A percentile compares a stretch with the other conserved stretches of the same genome.
Conservation (phyloP, 768 basidiomycete genomes). For the Leccinum variicolor region DNA sequence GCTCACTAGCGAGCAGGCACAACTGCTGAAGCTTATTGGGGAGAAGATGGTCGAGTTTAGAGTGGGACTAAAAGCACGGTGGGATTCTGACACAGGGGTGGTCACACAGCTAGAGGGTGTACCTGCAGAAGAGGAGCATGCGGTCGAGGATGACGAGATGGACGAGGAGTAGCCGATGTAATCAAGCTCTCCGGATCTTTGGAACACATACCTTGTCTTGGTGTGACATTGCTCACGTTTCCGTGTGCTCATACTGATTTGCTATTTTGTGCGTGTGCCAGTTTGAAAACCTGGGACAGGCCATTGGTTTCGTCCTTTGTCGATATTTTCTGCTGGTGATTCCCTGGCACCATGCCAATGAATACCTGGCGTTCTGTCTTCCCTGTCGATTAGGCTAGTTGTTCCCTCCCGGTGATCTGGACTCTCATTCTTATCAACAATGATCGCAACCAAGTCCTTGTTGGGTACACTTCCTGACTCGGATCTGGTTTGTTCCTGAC, state of each 20-base stretch:
- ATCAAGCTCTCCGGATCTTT: not conserved
- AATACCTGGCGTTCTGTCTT: slow-evolving; percentile 56
- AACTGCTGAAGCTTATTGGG: slow-evolving; percentile 88
- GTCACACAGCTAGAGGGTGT: slow-evolving; percentile 56
- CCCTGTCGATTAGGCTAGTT: slow-evolving; percentile 66
- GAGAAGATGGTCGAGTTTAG: slow-evolving; percentile 85
- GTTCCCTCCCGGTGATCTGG: slow-evolving; percentile 62
- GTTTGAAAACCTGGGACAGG: not conserved
- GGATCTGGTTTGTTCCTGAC: not conserved
- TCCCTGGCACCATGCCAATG: not conserved
- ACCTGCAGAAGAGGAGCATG: slow-evolving; percentile 30
- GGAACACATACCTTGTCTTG: not conserved
- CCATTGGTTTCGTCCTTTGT: not conserved
- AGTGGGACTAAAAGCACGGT: slow-evolving; percentile 65
- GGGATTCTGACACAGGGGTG: slow-evolving; percentile 66
- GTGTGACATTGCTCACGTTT: not conserved
- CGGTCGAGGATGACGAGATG: slow-evolving; percentile 44
- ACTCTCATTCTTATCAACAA: slow-evolving; percentile 59
- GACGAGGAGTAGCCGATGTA: slow-evolving; percentile 41
- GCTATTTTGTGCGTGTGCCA: slow-evolving; percentile 1
- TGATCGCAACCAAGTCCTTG: slow-evolving; percentile 60
- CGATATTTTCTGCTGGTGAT: not conserved
- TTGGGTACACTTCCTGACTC: not conserved
- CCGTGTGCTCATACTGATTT: not conserved
- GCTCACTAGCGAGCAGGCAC: slow-evolving; percentile 84